Evolutionary conservation across 495 filamentous ascomycete genomes (phyloP).

Genomic region (Penicillium simplicissimum): DNA sequence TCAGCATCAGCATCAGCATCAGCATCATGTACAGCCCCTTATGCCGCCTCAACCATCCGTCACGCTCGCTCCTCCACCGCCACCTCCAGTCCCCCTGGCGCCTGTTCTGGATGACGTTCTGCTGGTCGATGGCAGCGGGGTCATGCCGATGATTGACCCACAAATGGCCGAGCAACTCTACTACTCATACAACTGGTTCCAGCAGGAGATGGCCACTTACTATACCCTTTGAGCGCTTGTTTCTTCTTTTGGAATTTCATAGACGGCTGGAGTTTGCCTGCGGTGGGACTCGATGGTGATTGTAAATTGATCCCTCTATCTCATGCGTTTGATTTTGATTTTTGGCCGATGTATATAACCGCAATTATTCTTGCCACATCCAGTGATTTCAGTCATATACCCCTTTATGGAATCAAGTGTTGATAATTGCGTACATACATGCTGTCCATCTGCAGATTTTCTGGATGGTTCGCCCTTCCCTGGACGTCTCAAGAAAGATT

Average conservation of each 20-base stretch:
- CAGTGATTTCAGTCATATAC: neutral
- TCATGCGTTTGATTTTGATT: neutral
- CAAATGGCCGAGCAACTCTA: conserved; percentile 46
- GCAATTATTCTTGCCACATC: neutral
- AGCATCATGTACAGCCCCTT: conserved; percentile 25
- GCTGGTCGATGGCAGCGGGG: conserved; percentile 38
- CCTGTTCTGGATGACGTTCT: conserved; percentile 47
- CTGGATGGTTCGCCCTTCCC: too few species aligned
- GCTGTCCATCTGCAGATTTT: too few species aligned
- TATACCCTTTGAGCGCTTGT: conserved; percentile 40
- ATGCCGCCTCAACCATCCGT: conserved; percentile 27
- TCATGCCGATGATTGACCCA: conserved; percentile 41
- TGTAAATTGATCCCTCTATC: neutral
- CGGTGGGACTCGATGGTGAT: neutral
- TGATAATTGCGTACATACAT: neutral
- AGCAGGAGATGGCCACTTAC: conserved; percentile 48
- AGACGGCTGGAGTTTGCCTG: neutral
- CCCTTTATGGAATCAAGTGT: neutral
- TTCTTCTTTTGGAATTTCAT: conserved; percentile 1
- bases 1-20: conserved; percentile 23
- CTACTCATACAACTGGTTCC: conserved; percentile 49
- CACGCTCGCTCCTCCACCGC: conserved; percentile 27
- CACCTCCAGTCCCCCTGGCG: conserved; percentile 43
- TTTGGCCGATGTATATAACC: neutral
- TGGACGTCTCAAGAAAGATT: neutral